Percentiles rank a stretch among this genome's conserved stretches.
These are phyloP conservation scores for Cercophora sp. DNA, from an alignment of 495 filamentous ascomycete species.

Conservation along the genomic window DNA sequence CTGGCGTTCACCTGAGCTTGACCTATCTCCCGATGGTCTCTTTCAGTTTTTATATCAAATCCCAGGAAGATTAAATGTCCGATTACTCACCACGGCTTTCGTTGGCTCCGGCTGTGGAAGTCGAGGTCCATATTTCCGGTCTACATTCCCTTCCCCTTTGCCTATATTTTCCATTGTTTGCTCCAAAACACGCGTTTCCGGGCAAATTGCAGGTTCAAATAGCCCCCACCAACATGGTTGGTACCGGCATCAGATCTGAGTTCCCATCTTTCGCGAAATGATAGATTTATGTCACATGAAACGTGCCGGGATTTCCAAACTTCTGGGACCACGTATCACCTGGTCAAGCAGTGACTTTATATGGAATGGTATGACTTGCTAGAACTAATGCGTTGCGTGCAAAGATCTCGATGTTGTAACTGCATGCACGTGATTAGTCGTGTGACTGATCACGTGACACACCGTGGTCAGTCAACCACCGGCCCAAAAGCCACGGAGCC, in stretches of 20 bases:
- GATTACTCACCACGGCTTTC: constrained; percentile 49
- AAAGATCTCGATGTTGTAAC: too few relatives aligned
- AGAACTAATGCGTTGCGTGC: too few relatives aligned
- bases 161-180: constrained; percentile 1
- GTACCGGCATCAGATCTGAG: not conserved
- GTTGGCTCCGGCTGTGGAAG: constrained; percentile 36
- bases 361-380: too few relatives aligned
- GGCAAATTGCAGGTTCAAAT: not conserved
- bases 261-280: too few relatives aligned
- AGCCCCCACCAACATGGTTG: not conserved
- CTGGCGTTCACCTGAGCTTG: constrained; percentile 32
- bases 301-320: not conserved
- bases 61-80: constrained; percentile 46
- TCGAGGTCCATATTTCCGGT: constrained; percentile 46
- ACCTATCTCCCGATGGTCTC: constrained; percentile 40
- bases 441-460: too few relatives aligned
- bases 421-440: too few relatives aligned
- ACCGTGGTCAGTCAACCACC: too few relatives aligned
- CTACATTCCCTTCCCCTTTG: constrained; percentile 30
- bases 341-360: too few relatives aligned
- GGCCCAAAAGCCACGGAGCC: too few relatives aligned
- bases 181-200: not conserved
- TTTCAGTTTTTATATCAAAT: constrained; percentile 40
- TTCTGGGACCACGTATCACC: too few relatives aligned
- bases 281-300: not conserved